Percentiles rank a stretch among this genome's conserved stretches.
phyloP scores from a whole-genome alignment of 345 rosid species.

The Conringia planisiliqua region DNA sequence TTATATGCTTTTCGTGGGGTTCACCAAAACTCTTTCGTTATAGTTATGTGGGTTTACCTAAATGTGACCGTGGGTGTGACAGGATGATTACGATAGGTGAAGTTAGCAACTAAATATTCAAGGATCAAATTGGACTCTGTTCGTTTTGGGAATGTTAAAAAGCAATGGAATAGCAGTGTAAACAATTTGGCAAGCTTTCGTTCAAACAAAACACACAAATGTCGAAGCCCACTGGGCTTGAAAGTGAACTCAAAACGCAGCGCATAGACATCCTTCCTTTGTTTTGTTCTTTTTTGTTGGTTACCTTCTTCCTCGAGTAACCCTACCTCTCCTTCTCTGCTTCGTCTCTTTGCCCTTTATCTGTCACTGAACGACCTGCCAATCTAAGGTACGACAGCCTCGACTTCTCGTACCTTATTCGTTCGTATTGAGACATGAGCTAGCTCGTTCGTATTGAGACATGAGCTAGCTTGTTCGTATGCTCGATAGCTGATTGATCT shows the following conservation, averaged over 20 bases:
- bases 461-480: too few species aligned
- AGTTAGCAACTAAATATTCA: background rate
- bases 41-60: slow-evolving; percentile 4
- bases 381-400: slow-evolving; percentile 3
- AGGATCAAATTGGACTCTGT: background rate
- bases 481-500: too few species aligned
- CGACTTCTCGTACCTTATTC: background rate
- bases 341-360: slow-evolving; percentile 8
- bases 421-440: background rate
- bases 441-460: background rate
- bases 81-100: background rate
- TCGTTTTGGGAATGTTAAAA: background rate
- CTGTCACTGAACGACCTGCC: slow-evolving; percentile 12
- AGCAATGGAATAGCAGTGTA: background rate
- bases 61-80: background rate
- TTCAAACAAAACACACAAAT: too few species aligned
- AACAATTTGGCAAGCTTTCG: too few species aligned
- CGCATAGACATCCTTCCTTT: background rate
- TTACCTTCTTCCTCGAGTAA: background rate
- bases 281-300: background rate
- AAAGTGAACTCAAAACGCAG: background rate
- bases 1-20: background rate
- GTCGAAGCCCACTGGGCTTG: slow-evolving; percentile 25
- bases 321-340: slow-evolving; percentile 15
- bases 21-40: background rate